Base-by-base conservation (phyloP, 2,329 filamentous ascomycete genomes). In the Aspergillus jensenii region DNA sequence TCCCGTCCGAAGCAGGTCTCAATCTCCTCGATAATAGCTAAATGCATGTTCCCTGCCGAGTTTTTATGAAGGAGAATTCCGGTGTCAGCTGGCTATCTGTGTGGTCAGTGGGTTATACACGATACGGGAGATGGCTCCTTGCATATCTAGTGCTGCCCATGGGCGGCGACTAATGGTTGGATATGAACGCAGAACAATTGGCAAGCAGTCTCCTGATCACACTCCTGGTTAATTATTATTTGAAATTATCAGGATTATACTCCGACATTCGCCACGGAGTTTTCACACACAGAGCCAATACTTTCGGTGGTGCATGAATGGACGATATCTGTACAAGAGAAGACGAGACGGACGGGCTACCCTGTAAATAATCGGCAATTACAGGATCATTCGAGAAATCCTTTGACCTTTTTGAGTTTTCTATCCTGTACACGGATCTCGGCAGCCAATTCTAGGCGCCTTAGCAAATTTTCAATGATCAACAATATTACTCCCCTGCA, bases 401-500 rank as follows among this genome's bases (percentile, higher is more conserved):
- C 45, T 35, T 55, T 48, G 49, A 51, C 19, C 39, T 23, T 25
- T 50, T 45, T 9, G 23, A 12, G 15, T 35, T 19, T 6, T 41
- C 48, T 27, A 31, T 31, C 27, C 27, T 31, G 27, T 31, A 51
- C 35, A 41, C 45, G 17, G 53, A 53, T 27, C 45, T 48, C 50
- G 49, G 55, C 45, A 40, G 50, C 58, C 63, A 62, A 46, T 61
- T 63, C 59, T 45, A 40, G 44, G 46, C 47, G 57, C 53, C 52
- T 40, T 53, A 53, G 44, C 52, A 56, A 58, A 54, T 50, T 51
- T 37, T n/a, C 39, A 56, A 49, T 40, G 61, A 64, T 63, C 63
- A 62, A 43, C 63, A 62, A 62, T 59, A 60, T 59, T 64, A 65
- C 62, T 62, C 58, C 62, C 52, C 57, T 44, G 53, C 51, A 56